Conservation (phyloP, 2,329 filamentous ascomycete genomes). For the Colletotrichum horii region DNA sequence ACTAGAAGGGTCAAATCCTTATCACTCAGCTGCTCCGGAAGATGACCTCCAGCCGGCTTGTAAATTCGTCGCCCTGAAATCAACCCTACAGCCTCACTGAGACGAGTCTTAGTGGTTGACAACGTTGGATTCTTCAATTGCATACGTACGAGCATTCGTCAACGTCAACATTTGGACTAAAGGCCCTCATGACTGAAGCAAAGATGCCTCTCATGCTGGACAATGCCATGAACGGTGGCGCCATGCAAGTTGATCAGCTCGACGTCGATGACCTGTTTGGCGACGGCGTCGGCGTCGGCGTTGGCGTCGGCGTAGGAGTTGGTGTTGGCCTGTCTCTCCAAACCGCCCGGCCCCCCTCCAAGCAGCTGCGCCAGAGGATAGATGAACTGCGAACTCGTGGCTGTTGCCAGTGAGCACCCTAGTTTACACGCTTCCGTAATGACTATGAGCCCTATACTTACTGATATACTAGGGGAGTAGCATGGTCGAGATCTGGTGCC, state of each 20-base stretch:
- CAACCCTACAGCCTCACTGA: not conserved
- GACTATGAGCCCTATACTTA: not conserved
- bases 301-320: slow-evolving; percentile 75
- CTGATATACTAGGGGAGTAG: slow-evolving; percentile 67
- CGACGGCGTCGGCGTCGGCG: slow-evolving; percentile 59
- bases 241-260: slow-evolving; percentile 56
- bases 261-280: slow-evolving; percentile 79
- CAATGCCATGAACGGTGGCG: slow-evolving; percentile 44
- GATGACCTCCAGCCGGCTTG: slow-evolving; percentile 1
- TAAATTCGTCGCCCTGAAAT: not conserved
- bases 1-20: not conserved
- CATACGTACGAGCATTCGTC: not conserved
- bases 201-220: slow-evolving; percentile 62
- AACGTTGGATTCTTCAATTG: not conserved
- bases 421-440: not conserved
- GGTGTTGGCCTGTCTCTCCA: slow-evolving; percentile 65
- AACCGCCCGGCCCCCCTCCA: slow-evolving; percentile 58
- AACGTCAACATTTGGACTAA: not conserved
- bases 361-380: slow-evolving; percentile 73
- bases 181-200: slow-evolving; percentile 32
- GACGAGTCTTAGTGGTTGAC: not conserved
- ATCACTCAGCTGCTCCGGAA: not conserved
- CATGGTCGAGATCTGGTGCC: slow-evolving; percentile 87
- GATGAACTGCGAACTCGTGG: slow-evolving; percentile 79
- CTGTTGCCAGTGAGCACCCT: slow-evolving; percentile 75